Base-by-base conservation (phyloP, 2,329 filamentous ascomycete species). In the Bipolaris gigantea region DNA sequence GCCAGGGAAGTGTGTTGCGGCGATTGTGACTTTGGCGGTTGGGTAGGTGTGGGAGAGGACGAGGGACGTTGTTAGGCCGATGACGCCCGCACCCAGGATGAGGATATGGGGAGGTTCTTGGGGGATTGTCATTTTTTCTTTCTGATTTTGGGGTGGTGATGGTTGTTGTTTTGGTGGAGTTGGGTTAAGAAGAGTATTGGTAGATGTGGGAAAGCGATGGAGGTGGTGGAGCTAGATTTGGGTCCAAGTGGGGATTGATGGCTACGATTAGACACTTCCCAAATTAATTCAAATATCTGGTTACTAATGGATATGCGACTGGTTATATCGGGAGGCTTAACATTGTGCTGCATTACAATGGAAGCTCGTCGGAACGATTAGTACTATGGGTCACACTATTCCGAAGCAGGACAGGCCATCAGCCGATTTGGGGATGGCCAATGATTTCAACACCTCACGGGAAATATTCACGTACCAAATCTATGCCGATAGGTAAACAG, bases 1-100 rank as follows among this genome's bases (percentile, higher is more conserved):
- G 33, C 92, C 92, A 0, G 92, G 92, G 88, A 96, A 94, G 73
- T 96, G 89, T 69, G 93, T 95, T 5, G 90, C 88, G 30, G 91
- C 79, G 33, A 95, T 79, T 0, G 89, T 92, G 60, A 96, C 77
- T 19, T 77, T 76, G 61, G 86, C 81, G 2, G 72, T 64, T 1
- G 79, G 76, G 36, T 77, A 77, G 55, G 83, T 79, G 50, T 79
- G 76, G 2, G 84, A 83, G 11, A 89, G 77, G 11, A 83, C 74
- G 27, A 87, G 78, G 16, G 86, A 85, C 1, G 84, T 86, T 2
- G 86, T 88, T 43, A 89, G 78, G 23, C 86, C 86, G 33, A 84
- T 81, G 3, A 89, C 86, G 40, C 87, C 86, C 42, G 86, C 86
- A 42, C 85, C 71, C 2, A 74, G 62, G 49, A 74, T 53, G 49